Evolutionary conservation across 257 asterid species (phyloP).

Genomic region (Fraxinus anomala): DNA sequence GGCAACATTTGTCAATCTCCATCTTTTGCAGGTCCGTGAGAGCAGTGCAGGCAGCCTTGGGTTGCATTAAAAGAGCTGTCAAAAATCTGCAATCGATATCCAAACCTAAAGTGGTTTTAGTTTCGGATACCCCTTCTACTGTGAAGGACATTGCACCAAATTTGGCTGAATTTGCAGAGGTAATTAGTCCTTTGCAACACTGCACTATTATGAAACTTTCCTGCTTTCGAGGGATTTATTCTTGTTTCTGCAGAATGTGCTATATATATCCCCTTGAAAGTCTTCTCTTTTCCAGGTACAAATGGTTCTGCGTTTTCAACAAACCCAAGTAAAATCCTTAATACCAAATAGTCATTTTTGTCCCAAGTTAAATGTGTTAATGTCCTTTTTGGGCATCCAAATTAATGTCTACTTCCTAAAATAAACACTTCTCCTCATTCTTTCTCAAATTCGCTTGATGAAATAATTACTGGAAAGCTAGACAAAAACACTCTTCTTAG

Average conservation of each 20-base stretch:
- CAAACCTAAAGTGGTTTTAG: slow-evolving; percentile 72
- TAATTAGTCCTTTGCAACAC: slow-evolving; percentile 31
- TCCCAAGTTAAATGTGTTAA: background rate
- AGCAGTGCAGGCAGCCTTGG: slow-evolving; percentile 72
- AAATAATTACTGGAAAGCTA: background rate
- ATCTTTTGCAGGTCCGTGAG: slow-evolving; percentile 65
- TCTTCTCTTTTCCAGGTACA: background rate
- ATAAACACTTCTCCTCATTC: background rate
- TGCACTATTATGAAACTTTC: background rate
- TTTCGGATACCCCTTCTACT: slow-evolving; percentile 83
- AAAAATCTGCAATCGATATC: slow-evolving; percentile 36
- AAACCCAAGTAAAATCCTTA: background rate
- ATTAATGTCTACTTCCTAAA: background rate
- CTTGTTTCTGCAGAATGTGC: background rate
- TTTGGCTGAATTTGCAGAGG: slow-evolving; percentile 73
- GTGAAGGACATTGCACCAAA: slow-evolving; percentile 57
- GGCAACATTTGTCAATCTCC: background rate
- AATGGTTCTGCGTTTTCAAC: background rate
- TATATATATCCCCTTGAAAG: background rate
- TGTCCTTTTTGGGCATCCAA: background rate
- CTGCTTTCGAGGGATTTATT: background rate
- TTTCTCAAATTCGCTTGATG: background rate
- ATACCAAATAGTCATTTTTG: background rate
- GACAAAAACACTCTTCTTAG: background rate
- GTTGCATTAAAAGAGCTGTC: slow-evolving; percentile 58